Percentiles rank a stretch among this genome's conserved stretches.
Conservation (phyloP, 371 early-diverging fungal species). For the Apophysomyces ossiformis region DNA sequence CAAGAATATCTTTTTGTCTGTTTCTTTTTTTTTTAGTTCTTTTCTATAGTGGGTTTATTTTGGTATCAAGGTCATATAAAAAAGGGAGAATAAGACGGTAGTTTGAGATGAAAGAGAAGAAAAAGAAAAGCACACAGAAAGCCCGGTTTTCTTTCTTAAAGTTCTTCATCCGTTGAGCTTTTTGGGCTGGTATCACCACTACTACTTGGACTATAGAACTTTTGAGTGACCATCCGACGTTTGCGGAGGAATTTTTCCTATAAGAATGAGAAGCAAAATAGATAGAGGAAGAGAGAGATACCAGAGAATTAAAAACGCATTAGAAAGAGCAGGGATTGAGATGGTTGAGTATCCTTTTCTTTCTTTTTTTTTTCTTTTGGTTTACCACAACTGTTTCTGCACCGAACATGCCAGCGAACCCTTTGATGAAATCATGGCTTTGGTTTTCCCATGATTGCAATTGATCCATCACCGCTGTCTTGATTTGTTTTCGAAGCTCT, state of each 20-base stretch:
- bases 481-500: constrained; percentile 65
- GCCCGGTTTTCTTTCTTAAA: not conserved
- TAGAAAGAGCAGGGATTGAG: no score
- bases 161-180: constrained; percentile 1
- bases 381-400: constrained; percentile 61
- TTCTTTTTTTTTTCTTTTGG: constrained; percentile 22
- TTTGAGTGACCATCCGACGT: constrained; percentile 24
- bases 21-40: no score
- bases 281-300: not conserved
- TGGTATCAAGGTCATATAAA: no score
- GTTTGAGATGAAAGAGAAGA: no score
- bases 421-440: constrained; percentile 70
- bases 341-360: not conserved
- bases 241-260: constrained; percentile 33
- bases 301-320: not conserved
- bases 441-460: constrained; percentile 71
- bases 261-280: constrained; percentile 23
- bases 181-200: not conserved
- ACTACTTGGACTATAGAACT: constrained; percentile 3
- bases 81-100: no score
- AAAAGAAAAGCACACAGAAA: no score
- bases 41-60: no score
- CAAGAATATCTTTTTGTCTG: no score
- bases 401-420: constrained; percentile 72
- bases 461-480: constrained; percentile 65